Percentiles rank a stretch among this genome's conserved stretches.
Evolutionary conservation across 192 early-diverging fungal species (phyloP).

Genomic region (Dispira simplex): DNA sequence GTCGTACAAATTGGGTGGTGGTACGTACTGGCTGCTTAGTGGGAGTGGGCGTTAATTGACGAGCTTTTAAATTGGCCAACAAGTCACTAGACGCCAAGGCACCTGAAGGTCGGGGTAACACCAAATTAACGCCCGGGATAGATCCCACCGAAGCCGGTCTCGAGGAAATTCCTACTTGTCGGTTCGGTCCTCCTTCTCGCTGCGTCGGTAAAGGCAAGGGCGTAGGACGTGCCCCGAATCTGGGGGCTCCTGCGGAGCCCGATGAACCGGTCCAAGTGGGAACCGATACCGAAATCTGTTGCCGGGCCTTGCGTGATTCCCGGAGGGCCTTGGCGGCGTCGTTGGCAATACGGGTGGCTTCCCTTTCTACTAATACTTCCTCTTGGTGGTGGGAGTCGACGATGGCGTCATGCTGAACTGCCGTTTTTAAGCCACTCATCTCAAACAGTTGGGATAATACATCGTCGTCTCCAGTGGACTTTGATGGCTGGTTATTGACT

Average conservation of each 20-base stretch:
- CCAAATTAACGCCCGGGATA: not conserved
- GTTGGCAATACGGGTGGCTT: conserved; percentile 67
- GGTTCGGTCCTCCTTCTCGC: conserved; percentile 15
- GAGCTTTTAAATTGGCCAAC: not conserved
- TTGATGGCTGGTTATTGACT: no score
- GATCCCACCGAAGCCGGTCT: conserved; percentile 17
- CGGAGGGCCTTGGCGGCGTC: conserved; percentile 63
- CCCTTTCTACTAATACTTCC: conserved; percentile 47
- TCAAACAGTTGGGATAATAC: conserved; percentile 74
- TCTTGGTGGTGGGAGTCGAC: conserved; percentile 51
- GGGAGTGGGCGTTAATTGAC: not conserved
- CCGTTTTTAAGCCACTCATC: conserved; percentile 74
- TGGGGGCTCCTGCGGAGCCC: conserved; percentile 36
- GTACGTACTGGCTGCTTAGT: not conserved
- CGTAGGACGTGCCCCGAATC: not conserved
- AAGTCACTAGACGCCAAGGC: conserved; percentile 3
- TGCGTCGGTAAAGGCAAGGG: conserved; percentile 15
- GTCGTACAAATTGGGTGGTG: not conserved
- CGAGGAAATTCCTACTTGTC: conserved; percentile 18
- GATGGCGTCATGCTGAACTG: conserved; percentile 84
- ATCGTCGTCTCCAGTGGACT: conserved; percentile 27
- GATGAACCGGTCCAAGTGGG: conserved; percentile 89
- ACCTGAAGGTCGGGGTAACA: not conserved
- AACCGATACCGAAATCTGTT: conserved; percentile 41
- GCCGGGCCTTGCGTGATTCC: conserved; percentile 45